These are phyloP conservation scores for Botrytis paeoniae DNA, from an alignment of 2,329 filamentous ascomycete species.

Conservation along the genomic window DNA sequence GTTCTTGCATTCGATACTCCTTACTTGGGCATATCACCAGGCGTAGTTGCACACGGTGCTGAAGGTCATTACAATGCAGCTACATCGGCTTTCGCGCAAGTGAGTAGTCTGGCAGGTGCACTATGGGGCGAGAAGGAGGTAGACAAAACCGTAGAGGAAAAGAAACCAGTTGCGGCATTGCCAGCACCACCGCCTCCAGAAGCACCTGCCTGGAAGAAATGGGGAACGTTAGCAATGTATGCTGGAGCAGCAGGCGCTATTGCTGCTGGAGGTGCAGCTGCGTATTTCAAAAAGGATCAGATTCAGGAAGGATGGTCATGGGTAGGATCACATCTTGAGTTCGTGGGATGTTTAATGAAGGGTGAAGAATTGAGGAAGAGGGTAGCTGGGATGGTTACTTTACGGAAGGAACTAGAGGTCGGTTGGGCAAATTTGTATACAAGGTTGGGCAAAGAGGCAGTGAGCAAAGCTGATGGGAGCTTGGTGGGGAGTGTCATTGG, in stretches of 20 bases:
- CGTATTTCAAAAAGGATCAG: conserved; percentile 81
- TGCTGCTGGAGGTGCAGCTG: conserved; percentile 76
- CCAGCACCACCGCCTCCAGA: conserved; percentile 43
- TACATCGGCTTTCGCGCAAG: conserved; percentile 63
- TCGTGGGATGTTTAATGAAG: conserved; percentile 85
- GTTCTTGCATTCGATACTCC: conserved; percentile 94
- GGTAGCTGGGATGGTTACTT: conserved; percentile 62
- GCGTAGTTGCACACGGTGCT: conserved; percentile 80
- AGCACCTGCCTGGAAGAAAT: conserved; percentile 63
- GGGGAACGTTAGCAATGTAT: conserved; percentile 81
- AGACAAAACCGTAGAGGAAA: conserved; percentile 34
- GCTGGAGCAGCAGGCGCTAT: conserved; percentile 82
- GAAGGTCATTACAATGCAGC: conserved; percentile 82
- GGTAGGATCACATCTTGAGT: conserved; percentile 88
- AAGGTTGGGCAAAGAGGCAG: conserved; percentile 67
- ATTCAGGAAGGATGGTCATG: conserved; percentile 74
- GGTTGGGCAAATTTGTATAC: conserved; percentile 89
- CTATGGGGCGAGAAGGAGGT: conserved; percentile 58
- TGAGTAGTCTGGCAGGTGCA: conserved; percentile 63
- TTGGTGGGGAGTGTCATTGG: conserved; percentile 60
- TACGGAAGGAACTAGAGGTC: conserved; percentile 63
- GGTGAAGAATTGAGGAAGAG: conserved; percentile 76
- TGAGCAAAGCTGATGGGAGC: conserved; percentile 46
- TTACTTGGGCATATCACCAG: conserved; percentile 76
- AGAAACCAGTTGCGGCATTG: conserved; percentile 41